Evolutionary conservation across 2,329 filamentous ascomycete species (phyloP).

Genomic region (Verticillium albo-atrum): DNA sequence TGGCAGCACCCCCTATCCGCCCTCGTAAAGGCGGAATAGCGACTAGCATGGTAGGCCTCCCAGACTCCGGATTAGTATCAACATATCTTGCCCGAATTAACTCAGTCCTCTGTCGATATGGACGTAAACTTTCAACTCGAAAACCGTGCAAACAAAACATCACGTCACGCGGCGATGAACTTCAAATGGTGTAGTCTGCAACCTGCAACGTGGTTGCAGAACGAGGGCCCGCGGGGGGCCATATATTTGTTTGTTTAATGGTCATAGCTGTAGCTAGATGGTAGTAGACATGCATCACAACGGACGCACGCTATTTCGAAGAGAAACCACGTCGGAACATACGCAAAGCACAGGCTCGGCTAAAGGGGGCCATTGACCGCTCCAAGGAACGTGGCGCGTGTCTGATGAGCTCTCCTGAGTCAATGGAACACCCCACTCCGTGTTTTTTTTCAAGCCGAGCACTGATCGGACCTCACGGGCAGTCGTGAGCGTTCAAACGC

Average conservation of each 20-base stretch:
- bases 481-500: conserved; percentile 15
- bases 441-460: background rate
- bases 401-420: conserved; percentile 8
- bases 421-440: background rate
- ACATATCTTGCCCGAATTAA: too few species aligned
- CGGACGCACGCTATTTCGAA: background rate
- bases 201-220: background rate
- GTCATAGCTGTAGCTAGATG: background rate
- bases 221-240: background rate
- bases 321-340: background rate
- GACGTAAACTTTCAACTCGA: too few species aligned
- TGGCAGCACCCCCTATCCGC: too few species aligned
- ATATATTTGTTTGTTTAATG: background rate
- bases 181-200: background rate
- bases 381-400: conserved; percentile 23
- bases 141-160: too few species aligned
- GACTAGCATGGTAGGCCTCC: too few species aligned
- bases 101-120: too few species aligned
- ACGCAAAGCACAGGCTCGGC: background rate
- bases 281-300: background rate
- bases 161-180: background rate
- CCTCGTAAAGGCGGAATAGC: too few species aligned
- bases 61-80: too few species aligned
- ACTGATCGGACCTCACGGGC: too few species aligned
- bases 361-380: conserved; percentile 13